Percentiles rank a stretch among this genome's conserved stretches.
Conservation (phyloP, 2,329 filamentous ascomycete genomes). For the Hypomyces perniciosus region DNA sequence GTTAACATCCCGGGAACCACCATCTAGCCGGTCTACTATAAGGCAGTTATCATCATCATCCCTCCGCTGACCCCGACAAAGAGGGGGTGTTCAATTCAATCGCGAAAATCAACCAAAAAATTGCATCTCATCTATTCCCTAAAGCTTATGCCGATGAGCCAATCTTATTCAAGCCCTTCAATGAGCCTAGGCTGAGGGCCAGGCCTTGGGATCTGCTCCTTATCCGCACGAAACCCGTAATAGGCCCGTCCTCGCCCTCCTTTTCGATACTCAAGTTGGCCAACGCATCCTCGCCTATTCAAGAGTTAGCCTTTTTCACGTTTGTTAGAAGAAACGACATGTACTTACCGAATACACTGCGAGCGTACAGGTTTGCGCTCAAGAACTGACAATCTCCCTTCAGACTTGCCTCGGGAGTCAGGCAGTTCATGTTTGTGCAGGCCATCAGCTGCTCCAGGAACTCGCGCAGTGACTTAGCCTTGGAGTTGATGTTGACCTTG, state of each 20-base stretch:
- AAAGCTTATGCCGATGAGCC: constrained; percentile 33
- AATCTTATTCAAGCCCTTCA: constrained; percentile 90
- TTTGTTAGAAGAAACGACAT: not conserved
- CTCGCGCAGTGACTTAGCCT: constrained; percentile 83
- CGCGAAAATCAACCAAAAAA: not conserved
- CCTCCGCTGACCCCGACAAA: not conserved
- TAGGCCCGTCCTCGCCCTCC: constrained; percentile 88
- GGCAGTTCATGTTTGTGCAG: constrained; percentile 96
- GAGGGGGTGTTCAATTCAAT: not conserved
- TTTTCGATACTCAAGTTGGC: constrained; percentile 98
- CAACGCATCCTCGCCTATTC: constrained; percentile 86
- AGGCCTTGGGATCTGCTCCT: constrained; percentile 93
- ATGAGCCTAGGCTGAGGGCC: constrained; percentile 83
- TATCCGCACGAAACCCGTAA: constrained; percentile 97
- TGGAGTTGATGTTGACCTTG: constrained; percentile 99
- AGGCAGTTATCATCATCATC: not conserved
- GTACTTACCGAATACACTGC: constrained; percentile 92
- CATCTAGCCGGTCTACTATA: constrained; percentile 3
- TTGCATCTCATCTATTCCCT: constrained; percentile 11
- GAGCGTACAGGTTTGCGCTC: constrained; percentile 92
- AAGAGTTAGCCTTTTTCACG: not conserved
- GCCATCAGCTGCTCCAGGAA: constrained; percentile 95
- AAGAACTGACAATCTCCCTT: constrained; percentile 98
- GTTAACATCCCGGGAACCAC: not conserved
- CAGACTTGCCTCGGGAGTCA: constrained; percentile 92